phyloP scores from a whole-genome alignment of 2,329 filamentous ascomycete genomes.

The Neofusicoccum kwambonambiense region DNA sequence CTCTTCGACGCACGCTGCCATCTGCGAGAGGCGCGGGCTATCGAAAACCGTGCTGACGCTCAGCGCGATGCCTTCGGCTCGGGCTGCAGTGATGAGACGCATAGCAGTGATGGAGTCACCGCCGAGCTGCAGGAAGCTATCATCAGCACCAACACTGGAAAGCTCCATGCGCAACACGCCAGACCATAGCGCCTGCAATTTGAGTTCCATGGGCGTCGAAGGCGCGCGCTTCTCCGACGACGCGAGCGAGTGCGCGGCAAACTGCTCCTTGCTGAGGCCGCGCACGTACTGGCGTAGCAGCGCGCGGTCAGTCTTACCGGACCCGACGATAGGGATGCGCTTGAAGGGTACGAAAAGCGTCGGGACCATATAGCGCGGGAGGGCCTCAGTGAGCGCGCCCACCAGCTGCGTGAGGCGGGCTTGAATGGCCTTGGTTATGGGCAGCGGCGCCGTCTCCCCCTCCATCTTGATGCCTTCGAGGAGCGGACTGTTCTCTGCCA shows the following conservation, averaged over 20 bases:
- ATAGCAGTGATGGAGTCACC: slow-evolving; percentile 37
- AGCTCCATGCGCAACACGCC: neutral
- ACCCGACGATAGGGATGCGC: slow-evolving; percentile 35
- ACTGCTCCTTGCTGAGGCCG: slow-evolving; percentile 27
- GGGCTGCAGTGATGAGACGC: slow-evolving; percentile 21
- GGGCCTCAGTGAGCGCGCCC: no score
- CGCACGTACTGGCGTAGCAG: slow-evolving; percentile 22
- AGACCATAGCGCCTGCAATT: neutral
- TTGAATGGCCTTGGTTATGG: neutral
- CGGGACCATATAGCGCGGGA: slow-evolving; percentile 41
- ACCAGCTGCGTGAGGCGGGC: slow-evolving; percentile 22
- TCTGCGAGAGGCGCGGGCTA: slow-evolving; percentile 21
- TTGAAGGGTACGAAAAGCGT: slow-evolving; percentile 38
- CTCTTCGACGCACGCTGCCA: neutral
- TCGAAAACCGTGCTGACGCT: slow-evolving; percentile 24
- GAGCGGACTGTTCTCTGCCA: neutral
- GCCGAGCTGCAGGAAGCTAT: slow-evolving; percentile 31
- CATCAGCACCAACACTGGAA: neutral
- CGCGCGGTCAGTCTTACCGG: slow-evolving; percentile 35
- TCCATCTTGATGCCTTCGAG: neutral
- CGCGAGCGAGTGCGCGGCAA: neutral
- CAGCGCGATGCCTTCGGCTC: slow-evolving; percentile 17
- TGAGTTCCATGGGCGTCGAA: neutral
- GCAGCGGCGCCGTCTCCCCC: neutral
- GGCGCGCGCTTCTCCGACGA: neutral